Conservation (phyloP, 257 asterid genomes). For the Apocynum venetum region DNA sequence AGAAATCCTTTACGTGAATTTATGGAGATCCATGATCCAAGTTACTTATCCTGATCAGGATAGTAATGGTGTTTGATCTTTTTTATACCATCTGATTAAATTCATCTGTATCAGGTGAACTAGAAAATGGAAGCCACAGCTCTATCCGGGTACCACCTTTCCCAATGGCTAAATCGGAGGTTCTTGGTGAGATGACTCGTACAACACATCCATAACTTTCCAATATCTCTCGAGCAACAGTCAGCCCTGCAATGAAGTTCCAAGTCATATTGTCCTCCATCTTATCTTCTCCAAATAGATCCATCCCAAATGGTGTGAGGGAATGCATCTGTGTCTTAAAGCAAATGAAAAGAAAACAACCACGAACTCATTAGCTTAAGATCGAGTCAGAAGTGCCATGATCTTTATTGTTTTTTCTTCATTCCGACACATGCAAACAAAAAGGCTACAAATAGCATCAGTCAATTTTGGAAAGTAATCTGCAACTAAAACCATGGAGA, state of each 20-base stretch:
- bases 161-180: slow-evolving; percentile 43
- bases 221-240: slow-evolving; percentile 91
- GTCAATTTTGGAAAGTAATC: background rate
- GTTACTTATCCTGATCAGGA: background rate
- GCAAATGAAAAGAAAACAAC: slow-evolving; percentile 3
- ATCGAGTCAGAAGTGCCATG: background rate
- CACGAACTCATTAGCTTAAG: background rate
- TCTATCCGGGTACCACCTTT: slow-evolving; percentile 84
- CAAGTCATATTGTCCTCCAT: slow-evolving; percentile 87
- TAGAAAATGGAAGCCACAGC: slow-evolving; percentile 76
- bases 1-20: too few relatives aligned
- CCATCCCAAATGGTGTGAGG: slow-evolving; percentile 75
- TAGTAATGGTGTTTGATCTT: background rate
- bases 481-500: background rate
- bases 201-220: slow-evolving; percentile 83
- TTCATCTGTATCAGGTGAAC: slow-evolving; percentile 27
- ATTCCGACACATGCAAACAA: background rate
- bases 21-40: too few relatives aligned
- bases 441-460: background rate
- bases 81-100: slow-evolving; percentile 28
- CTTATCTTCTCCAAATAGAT: slow-evolving; percentile 52
- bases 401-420: background rate
- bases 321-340: slow-evolving; percentile 95
- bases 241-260: slow-evolving; percentile 88
- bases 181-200: slow-evolving; percentile 77